phyloP scores from a whole-genome alignment of 768 basidiomycete species.

The Kondoa malvinella region DNA sequence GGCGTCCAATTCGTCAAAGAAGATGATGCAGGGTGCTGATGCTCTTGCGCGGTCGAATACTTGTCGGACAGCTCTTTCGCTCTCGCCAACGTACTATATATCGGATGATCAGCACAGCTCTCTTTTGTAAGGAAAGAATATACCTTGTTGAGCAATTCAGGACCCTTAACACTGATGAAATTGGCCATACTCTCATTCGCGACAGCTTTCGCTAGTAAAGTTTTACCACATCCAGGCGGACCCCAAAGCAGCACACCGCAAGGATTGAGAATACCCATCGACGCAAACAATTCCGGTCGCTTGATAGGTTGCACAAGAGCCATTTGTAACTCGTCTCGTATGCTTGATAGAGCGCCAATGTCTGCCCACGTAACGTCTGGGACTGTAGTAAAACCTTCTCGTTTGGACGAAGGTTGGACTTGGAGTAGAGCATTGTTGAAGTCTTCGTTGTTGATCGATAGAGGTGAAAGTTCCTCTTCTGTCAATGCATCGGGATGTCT shows the following conservation, averaged over 20 bases:
- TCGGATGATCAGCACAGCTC: constrained; percentile 11
- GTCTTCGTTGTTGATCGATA: constrained; percentile 65
- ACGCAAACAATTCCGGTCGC: constrained; percentile 69
- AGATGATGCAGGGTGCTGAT: constrained; percentile 84
- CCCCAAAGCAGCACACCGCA: constrained; percentile 97
- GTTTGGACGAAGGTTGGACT: constrained; percentile 87
- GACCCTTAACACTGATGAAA: constrained; percentile 96
- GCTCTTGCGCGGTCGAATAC: constrained; percentile 86
- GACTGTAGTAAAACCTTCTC: constrained; percentile 94
- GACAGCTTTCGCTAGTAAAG: constrained; percentile 90
- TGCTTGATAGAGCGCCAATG: constrained; percentile 72
- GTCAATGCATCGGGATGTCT: constrained; percentile 71
- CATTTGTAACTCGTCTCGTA: constrained; percentile 86
- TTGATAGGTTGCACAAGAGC: constrained; percentile 89
- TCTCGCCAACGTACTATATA: constrained; percentile 82
- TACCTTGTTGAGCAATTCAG: constrained; percentile 91
- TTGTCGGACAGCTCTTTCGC: constrained; percentile 82
- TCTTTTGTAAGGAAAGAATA: constrained; percentile 21
- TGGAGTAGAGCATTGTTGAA: constrained; percentile 66
- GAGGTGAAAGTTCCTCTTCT: constrained; percentile 54
- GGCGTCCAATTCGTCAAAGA: constrained; percentile 91
- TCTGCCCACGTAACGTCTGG: constrained; percentile 92
- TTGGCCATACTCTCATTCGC: constrained; percentile 90
- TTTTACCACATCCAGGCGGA: constrained; percentile 96
- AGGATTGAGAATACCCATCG: constrained; percentile 74